A percentile compares a stretch with the other conserved stretches of the same genome.
Conservation (phyloP, 768 basidiomycete genomes). For the Mycena haematopus region DNA sequence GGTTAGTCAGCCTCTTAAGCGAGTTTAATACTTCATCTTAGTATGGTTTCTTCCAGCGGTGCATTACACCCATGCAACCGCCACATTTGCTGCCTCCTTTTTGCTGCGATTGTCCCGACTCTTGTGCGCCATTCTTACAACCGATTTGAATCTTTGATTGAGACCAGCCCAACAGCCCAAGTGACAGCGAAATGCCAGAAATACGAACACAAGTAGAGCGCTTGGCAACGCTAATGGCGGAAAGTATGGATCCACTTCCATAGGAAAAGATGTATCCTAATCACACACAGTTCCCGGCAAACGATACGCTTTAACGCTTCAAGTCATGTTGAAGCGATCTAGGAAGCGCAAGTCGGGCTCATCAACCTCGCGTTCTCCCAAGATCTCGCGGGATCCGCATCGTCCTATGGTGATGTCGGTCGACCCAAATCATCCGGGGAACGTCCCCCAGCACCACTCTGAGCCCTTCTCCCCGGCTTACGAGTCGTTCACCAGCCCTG, state of each 20-base stretch:
- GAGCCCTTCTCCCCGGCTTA: constrained; percentile 67
- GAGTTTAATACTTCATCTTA: constrained; percentile 13
- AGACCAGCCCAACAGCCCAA: constrained; percentile 58
- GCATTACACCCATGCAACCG: constrained; percentile 91
- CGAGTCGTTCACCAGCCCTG: constrained; percentile 47
- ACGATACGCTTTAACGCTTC: constrained; percentile 88
- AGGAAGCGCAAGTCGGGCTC: constrained; percentile 61
- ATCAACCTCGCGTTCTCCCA: constrained; percentile 68
- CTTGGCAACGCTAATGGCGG: constrained; percentile 75
- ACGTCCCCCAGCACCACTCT: constrained; percentile 46
- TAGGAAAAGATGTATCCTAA: neutral
- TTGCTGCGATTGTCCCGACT: constrained; percentile 84
- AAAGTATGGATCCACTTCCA: constrained; percentile 58
- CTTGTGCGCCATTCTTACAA: constrained; percentile 62
- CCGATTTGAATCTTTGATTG: neutral
- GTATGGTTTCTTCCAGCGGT: constrained; percentile 57
- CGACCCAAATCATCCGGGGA: constrained; percentile 42
- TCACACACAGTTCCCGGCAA: constrained; percentile 79
- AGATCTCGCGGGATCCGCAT: constrained; percentile 59
- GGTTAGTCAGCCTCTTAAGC: constrained; percentile 51
- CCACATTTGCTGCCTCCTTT: constrained; percentile 93
- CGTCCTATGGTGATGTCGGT: constrained; percentile 54
- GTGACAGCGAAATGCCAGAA: constrained; percentile 78
- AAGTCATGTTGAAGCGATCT: constrained; percentile 85
- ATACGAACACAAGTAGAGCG: constrained; percentile 82